A percentile compares a stretch with the other conserved stretches of the same genome.
These are phyloP conservation scores for Coemansia nantahalensis DNA, from an alignment of 192 early-diverging fungal genomes.

Conservation along the genomic window DNA sequence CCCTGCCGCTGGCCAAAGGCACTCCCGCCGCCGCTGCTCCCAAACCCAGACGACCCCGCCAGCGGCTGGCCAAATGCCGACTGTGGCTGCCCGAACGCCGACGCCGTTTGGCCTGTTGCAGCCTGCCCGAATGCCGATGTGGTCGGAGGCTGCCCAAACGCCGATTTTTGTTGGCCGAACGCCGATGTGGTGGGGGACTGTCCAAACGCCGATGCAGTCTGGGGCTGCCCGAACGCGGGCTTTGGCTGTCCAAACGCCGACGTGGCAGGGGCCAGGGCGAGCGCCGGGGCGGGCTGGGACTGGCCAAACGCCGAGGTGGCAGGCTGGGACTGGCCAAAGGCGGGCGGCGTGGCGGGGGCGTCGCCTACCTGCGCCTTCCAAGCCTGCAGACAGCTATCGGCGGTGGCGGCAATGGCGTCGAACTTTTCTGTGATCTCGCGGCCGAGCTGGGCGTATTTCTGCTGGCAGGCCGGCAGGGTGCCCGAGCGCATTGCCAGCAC, in stretches of 20 bases:
- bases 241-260: conserved; percentile 3
- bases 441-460: too few relatives aligned
- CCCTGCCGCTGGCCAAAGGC: neutral
- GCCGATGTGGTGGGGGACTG: too few relatives aligned
- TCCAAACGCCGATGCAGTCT: too few relatives aligned
- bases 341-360: too few relatives aligned
- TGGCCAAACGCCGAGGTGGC: too few relatives aligned
- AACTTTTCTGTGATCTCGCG: too few relatives aligned
- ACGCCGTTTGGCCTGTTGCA: neutral
- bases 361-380: too few relatives aligned
- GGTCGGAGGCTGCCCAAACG: too few relatives aligned
- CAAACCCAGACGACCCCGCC: neutral
- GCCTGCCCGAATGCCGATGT: neutral
- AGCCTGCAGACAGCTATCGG: too few relatives aligned
- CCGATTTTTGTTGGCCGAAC: neutral
- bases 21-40: neutral
- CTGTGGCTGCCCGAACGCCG: conserved; percentile 2
- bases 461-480: conserved; percentile 12
- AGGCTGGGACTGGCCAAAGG: too few relatives aligned
- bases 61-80: neutral
- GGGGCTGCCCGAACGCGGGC: neutral
- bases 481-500: conserved; percentile 17
- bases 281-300: neutral
- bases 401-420: conserved; percentile 13
- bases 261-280: neutral